These are phyloP conservation scores for Peltaster fructicola DNA, from an alignment of 2,329 filamentous ascomycete species.

Conservation along the genomic window DNA sequence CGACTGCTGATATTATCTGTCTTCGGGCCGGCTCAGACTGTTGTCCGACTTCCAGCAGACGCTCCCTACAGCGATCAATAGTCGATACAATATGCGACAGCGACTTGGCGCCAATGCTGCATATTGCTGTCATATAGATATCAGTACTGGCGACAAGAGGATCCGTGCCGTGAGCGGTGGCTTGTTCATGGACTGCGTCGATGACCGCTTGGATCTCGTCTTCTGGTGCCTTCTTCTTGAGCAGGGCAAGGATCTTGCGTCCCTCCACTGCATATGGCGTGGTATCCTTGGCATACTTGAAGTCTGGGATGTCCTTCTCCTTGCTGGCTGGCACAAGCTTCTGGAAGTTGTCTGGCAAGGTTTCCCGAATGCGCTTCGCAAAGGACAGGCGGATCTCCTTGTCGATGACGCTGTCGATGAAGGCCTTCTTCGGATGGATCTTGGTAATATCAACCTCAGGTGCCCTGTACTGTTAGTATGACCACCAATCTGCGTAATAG, in stretches of 20 bases:
- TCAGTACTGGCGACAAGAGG: slow-evolving; percentile 77
- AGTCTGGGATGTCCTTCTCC: slow-evolving; percentile 89
- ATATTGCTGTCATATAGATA: slow-evolving; percentile 83
- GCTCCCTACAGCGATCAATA: slow-evolving; percentile 86
- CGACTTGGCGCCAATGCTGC: slow-evolving; percentile 86
- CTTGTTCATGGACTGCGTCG: slow-evolving; percentile 63
- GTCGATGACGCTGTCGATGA: slow-evolving; percentile 77
- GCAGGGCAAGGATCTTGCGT: slow-evolving; percentile 59
- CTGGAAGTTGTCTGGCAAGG: slow-evolving; percentile 70
- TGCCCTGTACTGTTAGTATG: slow-evolving; percentile 30
- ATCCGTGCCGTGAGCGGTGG: slow-evolving; percentile 49
- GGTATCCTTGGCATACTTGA: slow-evolving; percentile 65
- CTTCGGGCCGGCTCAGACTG: slow-evolving; percentile 57
- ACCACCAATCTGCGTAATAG: neutral
- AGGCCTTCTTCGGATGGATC: slow-evolving; percentile 77
- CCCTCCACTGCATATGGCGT: slow-evolving; percentile 72
- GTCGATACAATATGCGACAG: slow-evolving; percentile 89
- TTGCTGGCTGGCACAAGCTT: slow-evolving; percentile 67
- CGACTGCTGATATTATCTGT: slow-evolving; percentile 80
- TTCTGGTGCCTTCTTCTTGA: slow-evolving; percentile 70
- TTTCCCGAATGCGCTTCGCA: slow-evolving; percentile 87
- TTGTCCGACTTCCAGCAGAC: slow-evolving; percentile 61
- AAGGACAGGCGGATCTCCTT: slow-evolving; percentile 96
- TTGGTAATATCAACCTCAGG: slow-evolving; percentile 64
- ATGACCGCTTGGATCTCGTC: slow-evolving; percentile 74